Conservation (phyloP, 2,329 filamentous ascomycete genomes). For the Aureobasidium sp. region DNA sequence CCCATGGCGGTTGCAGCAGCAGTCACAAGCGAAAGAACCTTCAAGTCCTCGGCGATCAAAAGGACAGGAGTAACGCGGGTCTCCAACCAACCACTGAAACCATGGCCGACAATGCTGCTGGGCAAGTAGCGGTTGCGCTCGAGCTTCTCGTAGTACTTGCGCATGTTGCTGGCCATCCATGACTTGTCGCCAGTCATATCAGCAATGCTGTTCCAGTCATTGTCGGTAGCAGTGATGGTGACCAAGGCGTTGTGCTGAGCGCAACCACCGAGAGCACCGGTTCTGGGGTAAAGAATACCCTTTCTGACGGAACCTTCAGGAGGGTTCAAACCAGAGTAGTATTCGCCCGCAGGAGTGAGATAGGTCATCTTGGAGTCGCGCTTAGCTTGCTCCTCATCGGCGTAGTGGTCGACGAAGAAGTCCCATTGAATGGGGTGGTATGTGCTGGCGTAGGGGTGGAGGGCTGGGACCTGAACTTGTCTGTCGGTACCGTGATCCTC, state of each 20-base stretch:
- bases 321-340: conserved; percentile 49
- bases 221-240: conserved; percentile 50
- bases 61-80: conserved; percentile 46
- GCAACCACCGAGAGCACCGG: conserved; percentile 52
- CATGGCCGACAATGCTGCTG: conserved; percentile 43
- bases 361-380: conserved; percentile 56
- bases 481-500: conserved; percentile 48
- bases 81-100: conserved; percentile 51
- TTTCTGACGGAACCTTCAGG: conserved; percentile 46
- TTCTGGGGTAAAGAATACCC: conserved; percentile 53
- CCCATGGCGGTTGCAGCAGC: conserved; percentile 45
- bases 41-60: conserved; percentile 46
- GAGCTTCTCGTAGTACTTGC: conserved; percentile 47
- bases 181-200: conserved; percentile 53
- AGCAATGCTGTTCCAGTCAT: conserved; percentile 54
- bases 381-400: conserved; percentile 45
- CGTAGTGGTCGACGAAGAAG: conserved; percentile 58
- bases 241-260: conserved; percentile 57
- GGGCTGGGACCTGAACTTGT: conserved; percentile 50
- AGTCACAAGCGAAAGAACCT: conserved; percentile 47
- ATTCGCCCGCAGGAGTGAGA: conserved; percentile 42
- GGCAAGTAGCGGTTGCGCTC: conserved; percentile 49
- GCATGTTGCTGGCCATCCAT: conserved; percentile 54
- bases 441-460: conserved; percentile 48
- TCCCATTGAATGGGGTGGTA: conserved; percentile 54